Percentiles rank a stretch among this genome's conserved stretches.
Conservation (phyloP, 2,329 filamentous ascomycete species). For the Emmonsiellopsis sp. region DNA sequence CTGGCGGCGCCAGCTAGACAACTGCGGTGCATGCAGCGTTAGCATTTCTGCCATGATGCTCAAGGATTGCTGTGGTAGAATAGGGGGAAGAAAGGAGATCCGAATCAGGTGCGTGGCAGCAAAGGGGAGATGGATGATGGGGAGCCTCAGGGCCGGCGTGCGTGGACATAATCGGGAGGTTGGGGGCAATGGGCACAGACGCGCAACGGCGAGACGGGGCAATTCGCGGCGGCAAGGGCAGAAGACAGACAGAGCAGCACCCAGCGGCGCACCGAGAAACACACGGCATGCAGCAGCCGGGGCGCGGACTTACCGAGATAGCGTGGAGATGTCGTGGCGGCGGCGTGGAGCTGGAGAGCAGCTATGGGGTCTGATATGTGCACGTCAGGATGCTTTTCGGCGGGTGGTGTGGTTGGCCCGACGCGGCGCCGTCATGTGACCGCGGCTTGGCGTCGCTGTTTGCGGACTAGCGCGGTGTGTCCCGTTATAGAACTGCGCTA, state of each 20-base stretch:
- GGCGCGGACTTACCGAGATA: not conserved
- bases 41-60: not conserved
- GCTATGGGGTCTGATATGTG: constrained; percentile 4
- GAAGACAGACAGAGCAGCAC: not conserved
- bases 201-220: not conserved
- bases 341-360: not conserved
- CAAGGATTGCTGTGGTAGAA: not conserved
- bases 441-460: not conserved
- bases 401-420: not conserved
- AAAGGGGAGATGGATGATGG: constrained; percentile 16
- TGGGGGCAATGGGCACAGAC: constrained; percentile 1
- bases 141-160: constrained; percentile 19
- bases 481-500: not conserved
- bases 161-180: constrained; percentile 26
- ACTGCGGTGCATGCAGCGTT: constrained; percentile 1
- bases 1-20: not conserved
- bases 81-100: constrained; percentile 8
- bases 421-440: not conserved
- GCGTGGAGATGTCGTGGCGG: not conserved
- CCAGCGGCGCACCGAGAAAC: not conserved
- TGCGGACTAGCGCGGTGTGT: not conserved
- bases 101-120: constrained; percentile 32
- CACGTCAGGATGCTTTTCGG: constrained; percentile 1
- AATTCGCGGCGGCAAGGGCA: not conserved
- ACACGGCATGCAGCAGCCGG: not conserved